A percentile compares a stretch with the other conserved stretches of the same genome.
phyloP scores from a whole-genome alignment of 2,329 filamentous ascomycete genomes.

The Aspergillus viridinutans region DNA sequence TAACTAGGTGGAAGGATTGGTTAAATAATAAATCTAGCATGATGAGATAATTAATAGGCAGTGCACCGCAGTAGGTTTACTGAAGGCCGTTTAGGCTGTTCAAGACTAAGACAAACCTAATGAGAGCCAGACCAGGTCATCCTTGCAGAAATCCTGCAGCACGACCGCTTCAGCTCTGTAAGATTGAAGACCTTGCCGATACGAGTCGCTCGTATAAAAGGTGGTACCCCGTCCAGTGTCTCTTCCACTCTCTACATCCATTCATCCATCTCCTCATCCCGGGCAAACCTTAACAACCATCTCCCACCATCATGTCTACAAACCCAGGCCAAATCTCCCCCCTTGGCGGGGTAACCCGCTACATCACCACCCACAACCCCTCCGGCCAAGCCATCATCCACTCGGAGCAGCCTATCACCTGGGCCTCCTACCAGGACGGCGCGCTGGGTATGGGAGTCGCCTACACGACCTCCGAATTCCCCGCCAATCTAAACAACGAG shows the following conservation, averaged over 20 bases:
- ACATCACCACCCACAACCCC: conserved; percentile 38
- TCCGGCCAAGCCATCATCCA: conserved; percentile 36
- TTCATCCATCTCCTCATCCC: neutral
- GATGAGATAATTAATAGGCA: neutral
- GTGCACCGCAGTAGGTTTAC: neutral
- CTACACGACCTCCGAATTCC: conserved; percentile 39
- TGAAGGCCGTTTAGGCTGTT: too few relatives aligned
- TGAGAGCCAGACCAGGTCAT: too few relatives aligned
- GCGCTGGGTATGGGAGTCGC: conserved; percentile 38
- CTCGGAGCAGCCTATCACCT: conserved; percentile 25
- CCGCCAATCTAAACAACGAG: conserved; percentile 32
- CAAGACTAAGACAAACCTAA: too few relatives aligned
- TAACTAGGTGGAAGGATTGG: too few relatives aligned
- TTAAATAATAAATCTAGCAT: too few relatives aligned
- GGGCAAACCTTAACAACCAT: too few relatives aligned
- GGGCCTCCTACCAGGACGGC: conserved; percentile 24
- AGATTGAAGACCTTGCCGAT: neutral
- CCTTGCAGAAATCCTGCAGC: neutral
- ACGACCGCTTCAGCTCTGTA: neutral
- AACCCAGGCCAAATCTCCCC: conserved; percentile 23
- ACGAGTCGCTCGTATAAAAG: neutral
- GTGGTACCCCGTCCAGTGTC: neutral
- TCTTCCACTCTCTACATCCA: neutral
- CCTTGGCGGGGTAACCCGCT: conserved; percentile 23
- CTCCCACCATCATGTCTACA: conserved; percentile 11